Conservation (phyloP, 176 grass and related monocot species). For the Oryza glaberrima region DNA sequence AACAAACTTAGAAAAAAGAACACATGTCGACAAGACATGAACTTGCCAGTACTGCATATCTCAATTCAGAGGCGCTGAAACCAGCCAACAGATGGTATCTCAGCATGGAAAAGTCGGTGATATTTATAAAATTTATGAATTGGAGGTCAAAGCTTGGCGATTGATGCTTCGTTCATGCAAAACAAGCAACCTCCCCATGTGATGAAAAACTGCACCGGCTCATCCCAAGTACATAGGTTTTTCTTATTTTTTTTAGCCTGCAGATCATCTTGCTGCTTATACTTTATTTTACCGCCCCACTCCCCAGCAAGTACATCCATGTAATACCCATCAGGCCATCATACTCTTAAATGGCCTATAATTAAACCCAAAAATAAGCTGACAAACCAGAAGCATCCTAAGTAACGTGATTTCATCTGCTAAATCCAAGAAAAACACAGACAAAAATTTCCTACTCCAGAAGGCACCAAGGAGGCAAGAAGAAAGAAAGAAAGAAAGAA, state of each 20-base stretch:
- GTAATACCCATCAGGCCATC: not conserved
- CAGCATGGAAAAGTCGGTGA: slow-evolving; percentile 23
- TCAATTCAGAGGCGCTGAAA: slow-evolving; percentile 24
- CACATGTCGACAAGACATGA: not conserved
- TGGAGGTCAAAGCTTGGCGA: slow-evolving; percentile 1
- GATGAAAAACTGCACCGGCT: not conserved
- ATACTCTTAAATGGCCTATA: not conserved
- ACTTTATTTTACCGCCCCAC: not conserved
- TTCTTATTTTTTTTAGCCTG: not conserved
- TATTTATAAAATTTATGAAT: not conserved
- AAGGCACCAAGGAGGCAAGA: slow-evolving; percentile 18
- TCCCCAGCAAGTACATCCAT: not conserved
- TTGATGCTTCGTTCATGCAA: not conserved
- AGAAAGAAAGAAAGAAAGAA: not conserved
- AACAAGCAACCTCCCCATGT: not conserved
- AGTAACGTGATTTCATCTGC: not conserved
- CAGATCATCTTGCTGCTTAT: not conserved
- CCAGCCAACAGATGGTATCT: not conserved
- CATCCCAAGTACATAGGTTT: not conserved
- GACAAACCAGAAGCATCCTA: slow-evolving; percentile 18
- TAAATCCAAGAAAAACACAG: not conserved
- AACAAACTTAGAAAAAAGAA: not conserved
- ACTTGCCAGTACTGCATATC: not conserved
- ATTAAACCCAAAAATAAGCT: slow-evolving; percentile 8
- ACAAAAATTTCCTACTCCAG: not conserved